Conservation (phyloP, 1,139 yeast species). For the Pichia sp. region DNA sequence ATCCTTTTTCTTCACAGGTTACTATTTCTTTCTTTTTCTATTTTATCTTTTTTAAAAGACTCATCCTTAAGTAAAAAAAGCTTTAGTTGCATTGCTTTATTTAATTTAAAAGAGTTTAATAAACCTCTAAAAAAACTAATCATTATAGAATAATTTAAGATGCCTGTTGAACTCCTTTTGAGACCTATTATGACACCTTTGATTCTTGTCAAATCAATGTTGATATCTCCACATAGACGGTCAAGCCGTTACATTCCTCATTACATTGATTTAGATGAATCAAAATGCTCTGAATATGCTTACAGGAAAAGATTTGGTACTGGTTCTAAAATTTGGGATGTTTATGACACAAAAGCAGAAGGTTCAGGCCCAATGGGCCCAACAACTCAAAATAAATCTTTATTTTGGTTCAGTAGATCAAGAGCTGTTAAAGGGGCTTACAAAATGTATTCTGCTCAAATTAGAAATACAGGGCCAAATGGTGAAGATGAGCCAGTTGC, state of each 20-base stretch:
- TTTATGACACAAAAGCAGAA: constrained; percentile 39
- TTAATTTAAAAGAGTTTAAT: not conserved
- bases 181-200: constrained; percentile 57
- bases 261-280: constrained; percentile 38
- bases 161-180: constrained; percentile 55
- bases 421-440: constrained; percentile 62
- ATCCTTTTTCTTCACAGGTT: too few relatives aligned
- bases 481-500: constrained; percentile 55
- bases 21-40: too few relatives aligned
- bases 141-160: constrained; percentile 16
- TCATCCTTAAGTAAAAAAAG: not conserved
- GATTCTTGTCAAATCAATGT: constrained; percentile 46
- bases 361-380: constrained; percentile 34
- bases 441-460: constrained; percentile 43
- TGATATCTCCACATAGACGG: constrained; percentile 53
- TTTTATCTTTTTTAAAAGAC: too few relatives aligned
- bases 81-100: not conserved
- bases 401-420: constrained; percentile 51
- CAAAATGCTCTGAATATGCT: constrained; percentile 36
- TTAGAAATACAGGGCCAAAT: constrained; percentile 36
- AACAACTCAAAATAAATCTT: constrained; percentile 34
- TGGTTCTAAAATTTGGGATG: constrained; percentile 51
- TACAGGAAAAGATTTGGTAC: constrained; percentile 51
- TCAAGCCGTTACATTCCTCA: constrained; percentile 52
- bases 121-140: too few relatives aligned